Conservation (phyloP, 2,329 filamentous ascomycete species). For the Paracorniculantispora psalliotae region DNA sequence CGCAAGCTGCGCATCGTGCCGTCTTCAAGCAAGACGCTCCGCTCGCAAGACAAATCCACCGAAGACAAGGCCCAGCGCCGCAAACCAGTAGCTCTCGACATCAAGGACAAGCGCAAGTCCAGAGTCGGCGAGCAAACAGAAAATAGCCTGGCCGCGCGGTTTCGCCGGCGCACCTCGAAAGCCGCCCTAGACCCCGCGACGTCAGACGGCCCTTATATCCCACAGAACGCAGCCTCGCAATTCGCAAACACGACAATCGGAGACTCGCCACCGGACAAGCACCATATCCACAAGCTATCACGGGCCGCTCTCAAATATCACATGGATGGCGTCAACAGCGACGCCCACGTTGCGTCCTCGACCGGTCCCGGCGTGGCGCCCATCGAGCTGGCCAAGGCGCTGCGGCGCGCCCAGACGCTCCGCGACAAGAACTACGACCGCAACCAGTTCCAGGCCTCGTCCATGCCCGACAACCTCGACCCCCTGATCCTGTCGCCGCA, state of each 20-base stretch:
- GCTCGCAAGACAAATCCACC: slow-evolving; percentile 1
- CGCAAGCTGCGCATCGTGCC: neutral
- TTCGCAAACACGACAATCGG: slow-evolving; percentile 50
- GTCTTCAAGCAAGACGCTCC: slow-evolving; percentile 4
- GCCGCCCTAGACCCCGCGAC: neutral
- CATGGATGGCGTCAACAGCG: slow-evolving; percentile 26
- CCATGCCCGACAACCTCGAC: slow-evolving; percentile 4
- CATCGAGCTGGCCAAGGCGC: slow-evolving; percentile 30
- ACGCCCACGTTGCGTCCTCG: slow-evolving; percentile 15
- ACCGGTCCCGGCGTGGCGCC: slow-evolving; percentile 27
- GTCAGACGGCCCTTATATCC: slow-evolving; percentile 36
- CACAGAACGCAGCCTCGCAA: slow-evolving; percentile 49
- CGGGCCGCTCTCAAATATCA: slow-evolving; percentile 38
- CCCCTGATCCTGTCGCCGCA: neutral
- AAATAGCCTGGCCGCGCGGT: neutral
- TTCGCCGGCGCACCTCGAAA: slow-evolving; percentile 8
- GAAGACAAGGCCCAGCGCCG: slow-evolving; percentile 1
- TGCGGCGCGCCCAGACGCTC: slow-evolving; percentile 35
- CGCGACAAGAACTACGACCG: slow-evolving; percentile 35
- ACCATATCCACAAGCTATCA: slow-evolving; percentile 39
- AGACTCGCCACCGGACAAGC: slow-evolving; percentile 32
- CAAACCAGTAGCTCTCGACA: neutral
- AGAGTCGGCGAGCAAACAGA: slow-evolving; percentile 9
- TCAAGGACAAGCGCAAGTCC: slow-evolving; percentile 12
- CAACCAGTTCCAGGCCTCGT: slow-evolving; percentile 39